Evolutionary conservation across 192 early-diverging fungal genomes (phyloP).

Genomic region (Phycomyces blakesleeanus): DNA sequence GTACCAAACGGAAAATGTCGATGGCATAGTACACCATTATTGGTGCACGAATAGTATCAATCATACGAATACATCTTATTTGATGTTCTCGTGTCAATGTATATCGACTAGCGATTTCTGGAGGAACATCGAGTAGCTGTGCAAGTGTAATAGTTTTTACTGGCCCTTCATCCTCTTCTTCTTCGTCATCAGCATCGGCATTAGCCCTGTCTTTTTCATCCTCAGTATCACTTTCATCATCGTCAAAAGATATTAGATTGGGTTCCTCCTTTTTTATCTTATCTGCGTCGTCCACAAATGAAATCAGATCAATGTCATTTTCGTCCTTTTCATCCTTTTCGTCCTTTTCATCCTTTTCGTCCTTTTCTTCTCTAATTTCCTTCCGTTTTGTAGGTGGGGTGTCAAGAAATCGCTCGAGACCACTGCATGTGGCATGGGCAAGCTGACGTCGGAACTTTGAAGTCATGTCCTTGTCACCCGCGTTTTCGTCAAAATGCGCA

Average conservation of each 20-base stretch:
- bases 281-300: conserved; percentile 9
- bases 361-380: not conserved
- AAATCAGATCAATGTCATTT: conserved; percentile 21
- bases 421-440: conserved; percentile 3
- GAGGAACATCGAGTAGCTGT: conserved; percentile 1
- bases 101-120: conserved; percentile 6
- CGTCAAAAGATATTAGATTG: conserved; percentile 16
- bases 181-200: not conserved
- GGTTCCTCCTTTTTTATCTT: not conserved
- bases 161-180: conserved; percentile 4
- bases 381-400: conserved; percentile 1
- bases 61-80: conserved; percentile 2
- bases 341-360: not conserved
- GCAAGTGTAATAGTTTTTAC: conserved; percentile 9
- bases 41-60: conserved; percentile 2
- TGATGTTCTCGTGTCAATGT: conserved; percentile 14
- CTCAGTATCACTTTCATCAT: not conserved
- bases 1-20: conserved; percentile 8
- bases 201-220: conserved; percentile 2
- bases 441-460: conserved; percentile 21
- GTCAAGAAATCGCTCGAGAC: conserved; percentile 13
- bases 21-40: conserved; percentile 23
- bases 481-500: conserved; percentile 8
- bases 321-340: not conserved
- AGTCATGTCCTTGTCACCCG: conserved; percentile 16